Evolutionary conservation across 805 yeast species (phyloP), one percentile per base, ranked within the genome.

Genomic region (Saturnispora saitoi): DNA sequence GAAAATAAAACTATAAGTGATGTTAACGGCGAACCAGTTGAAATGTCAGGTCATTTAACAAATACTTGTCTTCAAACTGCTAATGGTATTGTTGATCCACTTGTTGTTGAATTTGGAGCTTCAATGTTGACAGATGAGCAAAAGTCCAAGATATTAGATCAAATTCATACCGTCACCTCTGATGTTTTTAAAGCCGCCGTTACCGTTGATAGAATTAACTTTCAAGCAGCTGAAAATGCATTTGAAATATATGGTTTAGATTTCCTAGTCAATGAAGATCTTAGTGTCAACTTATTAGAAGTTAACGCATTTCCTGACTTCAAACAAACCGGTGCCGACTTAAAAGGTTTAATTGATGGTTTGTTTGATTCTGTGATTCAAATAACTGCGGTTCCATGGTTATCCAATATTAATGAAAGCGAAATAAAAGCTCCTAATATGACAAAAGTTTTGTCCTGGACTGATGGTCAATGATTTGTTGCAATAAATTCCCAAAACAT

Each of bases 291-390:
- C 41, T 61, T 93, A 26, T 67, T 91, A 38, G 98, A 93, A 64
- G 86, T 89, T 41, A 93, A 93, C 59, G 83, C 98, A 14, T 93
- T 83, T 60, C 99, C 99, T 1, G 99, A 93, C 62, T 93, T 93
- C 68, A 89, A 88, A 59, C 99, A 93, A 66, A 93, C 98, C 0
- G 99, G 99, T 15, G 76, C 69, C 14, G 83, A 76, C 7, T 70
- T 91, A 56, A 85, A 83, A 59, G 69, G 57, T 2, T 58, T 88
- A 20, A 85, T 93, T 29, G 72, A 73, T 53, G 83, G 75, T 32
- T 68, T 90, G 40, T 85, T 90, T 58, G 80, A 75, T 26, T 47
- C 48, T 22, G 58, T 55, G 17, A 32, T 48, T 9, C 53, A 56
- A 15, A 39, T 55, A 29, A 48, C 47, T 11, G 52, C 46, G 5